Conservation (phyloP, 2,329 filamentous ascomycete species). For the Hyphodiscus sp. region DNA sequence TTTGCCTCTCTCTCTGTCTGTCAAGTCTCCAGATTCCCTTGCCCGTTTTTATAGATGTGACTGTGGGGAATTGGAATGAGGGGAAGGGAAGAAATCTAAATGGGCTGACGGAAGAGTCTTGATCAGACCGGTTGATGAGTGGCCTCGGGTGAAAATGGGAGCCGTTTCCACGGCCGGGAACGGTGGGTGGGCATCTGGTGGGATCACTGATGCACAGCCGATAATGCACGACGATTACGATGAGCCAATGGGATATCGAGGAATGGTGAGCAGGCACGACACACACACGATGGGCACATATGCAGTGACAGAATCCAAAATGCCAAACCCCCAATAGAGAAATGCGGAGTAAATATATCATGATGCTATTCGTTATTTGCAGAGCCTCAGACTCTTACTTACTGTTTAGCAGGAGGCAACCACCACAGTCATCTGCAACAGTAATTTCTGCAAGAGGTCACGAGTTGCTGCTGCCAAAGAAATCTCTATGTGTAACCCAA, state of each 20-base stretch:
- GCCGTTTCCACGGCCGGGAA: no score
- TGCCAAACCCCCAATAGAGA: not conserved
- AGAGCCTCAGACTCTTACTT: no score
- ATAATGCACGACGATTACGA: not conserved
- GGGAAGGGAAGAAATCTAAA: not conserved
- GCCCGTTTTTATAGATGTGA: no score
- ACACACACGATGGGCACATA: not conserved
- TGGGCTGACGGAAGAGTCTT: not conserved
- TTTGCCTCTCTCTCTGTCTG: not conserved
- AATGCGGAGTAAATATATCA: constrained; percentile 1
- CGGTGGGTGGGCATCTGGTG: no score
- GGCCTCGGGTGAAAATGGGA: no score
- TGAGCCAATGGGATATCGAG: not conserved
- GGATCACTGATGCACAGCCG: no score
- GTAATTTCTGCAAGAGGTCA: no score
- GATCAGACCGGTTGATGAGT: no score
- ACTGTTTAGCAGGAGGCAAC: no score
- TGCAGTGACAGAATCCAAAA: not conserved
- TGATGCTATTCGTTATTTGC: not conserved
- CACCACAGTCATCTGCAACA: no score
- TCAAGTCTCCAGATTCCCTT: not conserved
- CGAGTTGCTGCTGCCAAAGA: no score
- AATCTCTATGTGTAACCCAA: no score
- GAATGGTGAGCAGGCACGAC: not conserved
- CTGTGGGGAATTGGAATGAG: not conserved